Evolutionary conservation across 2,329 filamentous ascomycete genomes (phyloP).

Genomic region (Fusarium marasasianum): DNA sequence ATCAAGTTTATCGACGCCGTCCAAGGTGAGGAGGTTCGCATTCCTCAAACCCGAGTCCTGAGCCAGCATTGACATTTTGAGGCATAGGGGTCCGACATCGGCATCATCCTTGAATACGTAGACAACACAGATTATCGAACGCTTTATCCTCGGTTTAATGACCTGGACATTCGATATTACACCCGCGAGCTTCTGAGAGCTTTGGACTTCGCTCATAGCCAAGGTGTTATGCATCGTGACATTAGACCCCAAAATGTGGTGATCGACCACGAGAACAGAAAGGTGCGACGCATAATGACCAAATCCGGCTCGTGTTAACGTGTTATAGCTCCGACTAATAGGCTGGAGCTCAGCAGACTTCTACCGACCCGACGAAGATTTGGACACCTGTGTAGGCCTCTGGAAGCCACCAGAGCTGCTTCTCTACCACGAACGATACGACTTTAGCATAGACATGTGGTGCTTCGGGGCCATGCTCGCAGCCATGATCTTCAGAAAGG

Average conservation of each 20-base stretch:
- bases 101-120: constrained; percentile 16
- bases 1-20: constrained; percentile 6
- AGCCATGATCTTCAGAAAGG: constrained; percentile 98
- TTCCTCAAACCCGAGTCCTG: accelerated
- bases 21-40: constrained; percentile 7
- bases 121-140: constrained; percentile 2
- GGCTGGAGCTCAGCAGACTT: constrained; percentile 16
- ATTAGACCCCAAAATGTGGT: constrained; percentile 13
- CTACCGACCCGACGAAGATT: not conserved
- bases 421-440: constrained; percentile 97
- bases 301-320: accelerated
- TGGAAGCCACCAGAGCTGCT: constrained; percentile 85
- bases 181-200: constrained; percentile 1
- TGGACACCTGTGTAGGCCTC: not conserved
- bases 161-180: constrained; percentile 9
- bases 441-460: constrained; percentile 99
- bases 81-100: not conserved
- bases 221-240: constrained; percentile 14
- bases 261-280: constrained; percentile 1
- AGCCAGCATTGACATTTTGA: accelerated
- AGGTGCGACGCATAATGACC: not conserved
- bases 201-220: constrained; percentile 1
- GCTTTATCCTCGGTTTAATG: not conserved
- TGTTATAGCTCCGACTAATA: constrained; percentile 1
- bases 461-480: constrained; percentile 98